Percentiles rank a stretch among this genome's conserved stretches.
These are phyloP conservation scores for Aspergillus neotritici DNA, from an alignment of 2,329 filamentous ascomycete species.

Conservation along the genomic window DNA sequence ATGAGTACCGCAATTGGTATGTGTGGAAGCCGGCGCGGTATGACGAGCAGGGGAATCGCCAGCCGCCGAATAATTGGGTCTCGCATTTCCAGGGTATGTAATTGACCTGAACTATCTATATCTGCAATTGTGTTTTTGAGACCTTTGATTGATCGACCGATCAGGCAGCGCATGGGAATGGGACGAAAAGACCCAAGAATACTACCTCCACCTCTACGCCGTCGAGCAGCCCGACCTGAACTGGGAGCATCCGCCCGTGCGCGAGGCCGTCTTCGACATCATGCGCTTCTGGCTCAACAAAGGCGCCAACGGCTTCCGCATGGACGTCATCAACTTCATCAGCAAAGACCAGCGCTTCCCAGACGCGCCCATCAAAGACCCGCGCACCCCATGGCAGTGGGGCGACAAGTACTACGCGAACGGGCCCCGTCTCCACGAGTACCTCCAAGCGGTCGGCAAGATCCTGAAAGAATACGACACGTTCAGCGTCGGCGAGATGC, in stretches of 20 bases:
- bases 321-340: constrained; percentile 70
- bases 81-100: constrained; percentile 34
- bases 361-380: constrained; percentile 33
- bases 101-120: not conserved
- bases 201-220: constrained; percentile 71
- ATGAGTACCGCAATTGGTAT: constrained; percentile 65
- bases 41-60: constrained; percentile 52
- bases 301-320: constrained; percentile 67
- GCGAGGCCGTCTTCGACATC: constrained; percentile 64
- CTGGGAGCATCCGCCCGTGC: constrained; percentile 66
- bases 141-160: too few species aligned
- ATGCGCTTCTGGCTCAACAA: constrained; percentile 75
- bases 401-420: constrained; percentile 47
- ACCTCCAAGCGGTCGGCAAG: constrained; percentile 49
- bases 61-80: constrained; percentile 66
- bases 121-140: not conserved
- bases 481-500: constrained; percentile 59
- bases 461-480: constrained; percentile 53
- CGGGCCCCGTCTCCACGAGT: constrained; percentile 55
- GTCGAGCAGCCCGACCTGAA: constrained; percentile 78
- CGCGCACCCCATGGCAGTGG: constrained; percentile 25
- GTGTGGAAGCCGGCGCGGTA: constrained; percentile 52
- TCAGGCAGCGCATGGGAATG: constrained; percentile 49
- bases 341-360: constrained; percentile 57
- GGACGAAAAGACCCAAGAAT: constrained; percentile 66